Evolutionary conservation across 176 grass and related monocot genomes (phyloP).

Genomic region (Lolium multiflorum): DNA sequence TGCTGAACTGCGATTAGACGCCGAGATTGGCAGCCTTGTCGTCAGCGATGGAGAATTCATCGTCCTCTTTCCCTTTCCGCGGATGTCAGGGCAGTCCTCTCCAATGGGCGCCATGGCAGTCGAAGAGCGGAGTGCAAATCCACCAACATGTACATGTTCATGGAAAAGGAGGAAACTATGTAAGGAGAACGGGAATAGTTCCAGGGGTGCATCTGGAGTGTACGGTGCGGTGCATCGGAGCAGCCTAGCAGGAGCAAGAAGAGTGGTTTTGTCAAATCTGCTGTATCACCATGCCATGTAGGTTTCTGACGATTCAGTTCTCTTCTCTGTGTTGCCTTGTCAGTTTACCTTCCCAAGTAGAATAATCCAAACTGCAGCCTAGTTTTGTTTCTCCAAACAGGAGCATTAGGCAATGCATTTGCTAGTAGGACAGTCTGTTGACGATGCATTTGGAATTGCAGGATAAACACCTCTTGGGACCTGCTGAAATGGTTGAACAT

Average conservation of each 20-base stretch:
- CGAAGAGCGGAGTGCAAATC: slow-evolving; percentile 23
- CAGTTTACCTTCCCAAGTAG: slow-evolving; percentile 15
- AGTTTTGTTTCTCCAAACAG: slow-evolving; percentile 10
- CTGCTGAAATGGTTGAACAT: slow-evolving; percentile 89
- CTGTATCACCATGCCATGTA: slow-evolving; percentile 60
- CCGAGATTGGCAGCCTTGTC: slow-evolving; percentile 35
- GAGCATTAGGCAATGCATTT: slow-evolving; percentile 17
- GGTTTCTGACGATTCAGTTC: slow-evolving; percentile 13
- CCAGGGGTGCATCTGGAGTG: slow-evolving; percentile 33
- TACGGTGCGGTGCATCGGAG: slow-evolving; percentile 43
- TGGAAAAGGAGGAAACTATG: slow-evolving; percentile 53
- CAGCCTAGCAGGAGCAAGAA: slow-evolving; percentile 48
- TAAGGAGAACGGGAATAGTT: slow-evolving; percentile 45
- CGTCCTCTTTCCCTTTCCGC: slow-evolving; percentile 70
- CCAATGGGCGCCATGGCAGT: background rate
- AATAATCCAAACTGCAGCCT: slow-evolving; percentile 19
- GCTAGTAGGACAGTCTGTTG: background rate
- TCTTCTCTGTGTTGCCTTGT: slow-evolving; percentile 3
- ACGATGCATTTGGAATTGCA: slow-evolving; percentile 47
- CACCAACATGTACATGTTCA: slow-evolving; percentile 30
- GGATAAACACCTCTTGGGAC: slow-evolving; percentile 58
- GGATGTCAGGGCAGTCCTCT: slow-evolving; percentile 38
- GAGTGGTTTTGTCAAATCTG: slow-evolving; percentile 41
- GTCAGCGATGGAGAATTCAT: slow-evolving; percentile 51
- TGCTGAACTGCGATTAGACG: slow-evolving; percentile 63